Conservation (phyloP, 73 alveolate species). For the Tetrahymena elliotti region DNA sequence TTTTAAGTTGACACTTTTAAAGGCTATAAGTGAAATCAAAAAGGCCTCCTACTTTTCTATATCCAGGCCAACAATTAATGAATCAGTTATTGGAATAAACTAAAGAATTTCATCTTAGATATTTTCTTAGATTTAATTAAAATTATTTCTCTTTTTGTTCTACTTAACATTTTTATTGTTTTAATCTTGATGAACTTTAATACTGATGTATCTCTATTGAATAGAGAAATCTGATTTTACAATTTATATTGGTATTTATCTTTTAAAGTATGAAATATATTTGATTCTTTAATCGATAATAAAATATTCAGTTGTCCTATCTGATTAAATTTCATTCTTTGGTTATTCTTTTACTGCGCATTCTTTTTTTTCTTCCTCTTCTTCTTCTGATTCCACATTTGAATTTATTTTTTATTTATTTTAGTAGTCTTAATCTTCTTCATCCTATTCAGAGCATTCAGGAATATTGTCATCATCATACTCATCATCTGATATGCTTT, state of each 20-base stretch:
- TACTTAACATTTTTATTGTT: background rate
- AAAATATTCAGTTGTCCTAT: background rate
- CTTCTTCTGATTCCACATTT: background rate
- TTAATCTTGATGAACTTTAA: background rate
- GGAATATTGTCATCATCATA: background rate
- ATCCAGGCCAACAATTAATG: background rate
- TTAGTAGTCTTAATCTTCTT: background rate
- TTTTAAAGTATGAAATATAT: background rate
- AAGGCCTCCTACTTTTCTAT: background rate
- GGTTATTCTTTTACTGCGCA: background rate
- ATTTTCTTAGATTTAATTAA: background rate
- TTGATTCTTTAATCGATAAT: background rate
- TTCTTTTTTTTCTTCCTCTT: background rate
- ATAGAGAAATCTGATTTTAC: background rate
- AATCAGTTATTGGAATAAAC: background rate
- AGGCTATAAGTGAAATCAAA: background rate
- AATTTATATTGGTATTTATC: background rate
- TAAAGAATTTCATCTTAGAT: background rate
- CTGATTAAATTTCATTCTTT: background rate
- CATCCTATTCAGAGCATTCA: background rate
- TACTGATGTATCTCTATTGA: background rate
- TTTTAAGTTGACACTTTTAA: background rate
- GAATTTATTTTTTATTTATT: background rate
- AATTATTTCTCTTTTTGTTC: background rate
- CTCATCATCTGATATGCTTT: background rate